These are phyloP conservation scores for Amaranthus hypochondriacus DNA, from an alignment of 148 eudicot species.

Conservation along the genomic window DNA sequence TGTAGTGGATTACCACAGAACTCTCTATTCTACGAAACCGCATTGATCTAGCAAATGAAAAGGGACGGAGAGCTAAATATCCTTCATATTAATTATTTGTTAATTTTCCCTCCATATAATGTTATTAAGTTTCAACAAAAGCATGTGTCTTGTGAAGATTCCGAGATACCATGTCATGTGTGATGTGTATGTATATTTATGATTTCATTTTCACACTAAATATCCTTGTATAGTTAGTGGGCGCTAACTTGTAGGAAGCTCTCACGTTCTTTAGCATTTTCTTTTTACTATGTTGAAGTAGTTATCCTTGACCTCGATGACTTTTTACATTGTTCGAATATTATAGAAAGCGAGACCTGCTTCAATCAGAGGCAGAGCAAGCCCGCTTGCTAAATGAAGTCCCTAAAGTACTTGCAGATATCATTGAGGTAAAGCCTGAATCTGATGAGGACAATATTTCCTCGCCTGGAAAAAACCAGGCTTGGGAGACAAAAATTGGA, in stretches of 20 bases:
- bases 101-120: neutral
- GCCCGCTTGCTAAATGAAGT: constrained; percentile 38
- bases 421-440: constrained; percentile 25
- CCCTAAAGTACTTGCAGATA: constrained; percentile 50
- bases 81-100: constrained; percentile 28
- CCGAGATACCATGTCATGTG: neutral
- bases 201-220: no score
- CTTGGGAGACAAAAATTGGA: constrained; percentile 30
- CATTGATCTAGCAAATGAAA: constrained; percentile 73
- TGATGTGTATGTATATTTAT: neutral
- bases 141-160: neutral
- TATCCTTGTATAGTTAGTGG: no score
- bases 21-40: constrained; percentile 39
- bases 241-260: neutral
- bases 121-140: neutral
- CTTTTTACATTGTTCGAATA: constrained; percentile 37
- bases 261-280: neutral
- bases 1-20: constrained; percentile 51
- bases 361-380: constrained; percentile 45
- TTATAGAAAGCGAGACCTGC: constrained; percentile 31
- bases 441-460: constrained; percentile 12
- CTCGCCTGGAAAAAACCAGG: constrained; percentile 31
- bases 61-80: constrained; percentile 64
- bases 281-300: constrained; percentile 7
- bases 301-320: constrained; percentile 37